Conservation (phyloP, 495 filamentous ascomycete species). For the Trichoderma virens region DNA sequence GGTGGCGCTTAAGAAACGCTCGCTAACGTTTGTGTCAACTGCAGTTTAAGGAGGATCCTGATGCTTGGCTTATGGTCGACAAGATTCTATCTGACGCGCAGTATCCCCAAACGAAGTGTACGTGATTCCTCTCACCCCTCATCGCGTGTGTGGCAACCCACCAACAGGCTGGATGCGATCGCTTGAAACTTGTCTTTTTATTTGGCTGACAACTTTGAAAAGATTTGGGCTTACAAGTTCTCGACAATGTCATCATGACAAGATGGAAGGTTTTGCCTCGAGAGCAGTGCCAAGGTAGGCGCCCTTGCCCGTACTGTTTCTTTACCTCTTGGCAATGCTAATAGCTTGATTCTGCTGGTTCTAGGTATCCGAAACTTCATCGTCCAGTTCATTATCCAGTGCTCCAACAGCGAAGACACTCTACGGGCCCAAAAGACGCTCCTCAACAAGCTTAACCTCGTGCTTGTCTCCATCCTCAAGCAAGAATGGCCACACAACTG, state of each 20-base stretch:
- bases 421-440: slow-evolving; percentile 74
- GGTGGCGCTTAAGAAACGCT: neutral
- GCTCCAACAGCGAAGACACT: slow-evolving; percentile 78
- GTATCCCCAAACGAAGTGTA: slow-evolving; percentile 96
- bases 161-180: neutral
- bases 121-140: slow-evolving; percentile 22
- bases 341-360: slow-evolving; percentile 10
- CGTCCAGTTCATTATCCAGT: slow-evolving; percentile 93
- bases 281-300: slow-evolving; percentile 84
- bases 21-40: neutral
- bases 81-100: slow-evolving; percentile 85
- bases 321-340: slow-evolving; percentile 3
- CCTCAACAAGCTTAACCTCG: slow-evolving; percentile 94
- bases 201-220: slow-evolving; percentile 54
- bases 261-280: slow-evolving; percentile 95
- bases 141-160: neutral
- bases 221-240: slow-evolving; percentile 78
- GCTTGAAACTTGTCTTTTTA: neutral
- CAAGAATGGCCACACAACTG: slow-evolving; percentile 99
- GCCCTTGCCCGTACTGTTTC: slow-evolving; percentile 8
- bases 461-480: slow-evolving; percentile 94
- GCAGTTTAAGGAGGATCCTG: slow-evolving; percentile 97
- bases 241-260: slow-evolving; percentile 97
- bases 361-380: slow-evolving; percentile 96
- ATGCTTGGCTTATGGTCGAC: slow-evolving; percentile 94